These are phyloP conservation scores for Mycena epipterygia DNA, from an alignment of 768 basidiomycete genomes.

Conservation along the genomic window DNA sequence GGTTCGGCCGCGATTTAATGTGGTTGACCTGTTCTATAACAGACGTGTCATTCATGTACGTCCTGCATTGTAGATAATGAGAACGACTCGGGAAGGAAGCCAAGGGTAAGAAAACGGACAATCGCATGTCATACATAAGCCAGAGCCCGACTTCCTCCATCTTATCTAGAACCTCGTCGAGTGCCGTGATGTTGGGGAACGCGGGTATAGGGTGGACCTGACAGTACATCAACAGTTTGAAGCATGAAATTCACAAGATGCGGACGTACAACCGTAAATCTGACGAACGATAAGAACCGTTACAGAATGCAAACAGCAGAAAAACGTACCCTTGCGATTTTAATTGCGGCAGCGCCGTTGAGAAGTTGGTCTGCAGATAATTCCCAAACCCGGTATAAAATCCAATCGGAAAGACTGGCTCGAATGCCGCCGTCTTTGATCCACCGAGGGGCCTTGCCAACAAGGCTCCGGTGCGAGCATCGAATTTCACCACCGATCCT, in stretches of 20 bases:
- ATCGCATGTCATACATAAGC: constrained; percentile 91
- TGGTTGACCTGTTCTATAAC: constrained; percentile 78
- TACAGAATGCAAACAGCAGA: not conserved
- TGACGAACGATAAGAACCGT: constrained; percentile 28
- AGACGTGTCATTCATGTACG: constrained; percentile 73
- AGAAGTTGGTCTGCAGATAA: constrained; percentile 66
- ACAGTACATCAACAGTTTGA: constrained; percentile 13
- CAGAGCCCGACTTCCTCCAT: constrained; percentile 81
- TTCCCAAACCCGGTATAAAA: constrained; percentile 77
- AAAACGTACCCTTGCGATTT: constrained; percentile 67
- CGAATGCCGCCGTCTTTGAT: constrained; percentile 57
- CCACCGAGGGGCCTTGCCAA: constrained; percentile 66
- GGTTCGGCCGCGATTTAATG: constrained; percentile 76
- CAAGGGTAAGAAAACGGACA: constrained; percentile 35
- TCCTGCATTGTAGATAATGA: constrained; percentile 49
- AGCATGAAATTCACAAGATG: constrained; percentile 36
- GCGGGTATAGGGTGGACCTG: constrained; percentile 80
- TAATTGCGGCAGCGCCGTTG: constrained; percentile 65
- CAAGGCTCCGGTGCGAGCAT: constrained; percentile 69
- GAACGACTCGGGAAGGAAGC: constrained; percentile 7
- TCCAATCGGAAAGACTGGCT: constrained; percentile 78
- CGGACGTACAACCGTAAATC: constrained; percentile 57
- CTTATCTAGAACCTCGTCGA: constrained; percentile 71
- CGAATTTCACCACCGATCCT: constrained; percentile 75
- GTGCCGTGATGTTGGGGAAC: constrained; percentile 69